Percentiles rank a stretch among this genome's conserved stretches.
These are phyloP conservation scores for Trichoderma sp. DNA, from an alignment of 2,329 filamentous ascomycete species.

Conservation along the genomic window DNA sequence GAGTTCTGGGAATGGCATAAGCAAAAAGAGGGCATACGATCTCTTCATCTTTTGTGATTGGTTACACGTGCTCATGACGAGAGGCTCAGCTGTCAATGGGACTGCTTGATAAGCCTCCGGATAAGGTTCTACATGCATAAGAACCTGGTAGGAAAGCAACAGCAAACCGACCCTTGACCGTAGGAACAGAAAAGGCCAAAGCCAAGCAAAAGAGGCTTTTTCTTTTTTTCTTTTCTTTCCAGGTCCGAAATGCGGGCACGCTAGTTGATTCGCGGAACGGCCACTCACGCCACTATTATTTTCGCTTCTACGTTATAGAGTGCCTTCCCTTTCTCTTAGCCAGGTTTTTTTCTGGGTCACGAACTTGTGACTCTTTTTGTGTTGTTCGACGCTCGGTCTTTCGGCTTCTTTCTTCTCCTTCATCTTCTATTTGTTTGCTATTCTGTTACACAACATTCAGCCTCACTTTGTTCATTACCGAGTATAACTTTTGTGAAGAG, in stretches of 20 bases:
- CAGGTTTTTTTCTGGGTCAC: neutral
- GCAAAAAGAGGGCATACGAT: neutral
- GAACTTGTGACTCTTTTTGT: neutral
- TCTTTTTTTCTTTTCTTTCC: neutral
- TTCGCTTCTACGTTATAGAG: neutral
- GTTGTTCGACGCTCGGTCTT: neutral
- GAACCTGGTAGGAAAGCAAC: no score
- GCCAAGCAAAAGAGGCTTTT: neutral
- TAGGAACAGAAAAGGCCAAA: neutral
- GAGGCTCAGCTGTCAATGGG: neutral
- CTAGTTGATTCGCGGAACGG: neutral
- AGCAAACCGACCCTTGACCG: neutral
- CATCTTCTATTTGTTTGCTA: neutral
- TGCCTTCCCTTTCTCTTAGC: neutral
- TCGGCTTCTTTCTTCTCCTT: neutral
- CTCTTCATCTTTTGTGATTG: neutral
- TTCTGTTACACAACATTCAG: neutral
- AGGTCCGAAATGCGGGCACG: slow-evolving; percentile 10
- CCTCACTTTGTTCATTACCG: neutral
- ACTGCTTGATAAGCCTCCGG: neutral
- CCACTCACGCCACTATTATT: neutral
- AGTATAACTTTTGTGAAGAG: neutral
- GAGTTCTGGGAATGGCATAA: neutral
- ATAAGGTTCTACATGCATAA: neutral
- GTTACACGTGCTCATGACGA: neutral